Evolutionary conservation across 106 monocot species (phyloP).

Genomic region (Dendrobium chrysotoxum): DNA sequence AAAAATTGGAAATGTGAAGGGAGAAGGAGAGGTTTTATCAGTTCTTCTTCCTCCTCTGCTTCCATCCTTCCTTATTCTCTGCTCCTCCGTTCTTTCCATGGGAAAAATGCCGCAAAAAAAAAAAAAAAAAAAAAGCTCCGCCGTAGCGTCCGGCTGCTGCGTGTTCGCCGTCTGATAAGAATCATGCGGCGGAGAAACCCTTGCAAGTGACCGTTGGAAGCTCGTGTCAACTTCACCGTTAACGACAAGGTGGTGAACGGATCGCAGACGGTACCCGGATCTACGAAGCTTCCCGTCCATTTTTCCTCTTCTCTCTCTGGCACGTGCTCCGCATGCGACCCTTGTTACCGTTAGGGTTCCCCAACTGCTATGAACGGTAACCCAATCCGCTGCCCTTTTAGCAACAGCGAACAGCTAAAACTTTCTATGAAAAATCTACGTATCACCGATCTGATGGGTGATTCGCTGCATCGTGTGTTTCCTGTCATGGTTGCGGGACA

Average conservation of each 20-base stretch:
- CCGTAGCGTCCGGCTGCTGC: background rate
- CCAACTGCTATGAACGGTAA: background rate
- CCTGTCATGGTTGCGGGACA: background rate
- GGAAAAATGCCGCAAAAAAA: constrained; percentile 3
- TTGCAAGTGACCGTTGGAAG: constrained; percentile 21
- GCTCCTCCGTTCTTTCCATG: constrained; percentile 3
- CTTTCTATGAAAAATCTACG: background rate
- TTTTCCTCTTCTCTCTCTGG: background rate
- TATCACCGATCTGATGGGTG: background rate
- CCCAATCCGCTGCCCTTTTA: background rate
- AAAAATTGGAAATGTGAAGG: background rate
- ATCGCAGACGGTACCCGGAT: constrained; percentile 6
- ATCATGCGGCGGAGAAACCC: constrained; percentile 23
- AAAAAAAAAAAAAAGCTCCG: background rate
- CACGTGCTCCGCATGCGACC: constrained; percentile 17
- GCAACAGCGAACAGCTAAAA: background rate
- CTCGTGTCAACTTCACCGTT: constrained; percentile 36
- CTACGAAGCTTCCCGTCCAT: constrained; percentile 5
- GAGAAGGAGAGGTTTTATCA: constrained; percentile 4
- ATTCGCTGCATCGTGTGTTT: background rate
- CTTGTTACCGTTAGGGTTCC: constrained; percentile 19
- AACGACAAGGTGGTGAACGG: background rate
- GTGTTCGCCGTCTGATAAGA: constrained; percentile 18
- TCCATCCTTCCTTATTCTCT: background rate
- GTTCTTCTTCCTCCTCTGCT: constrained; percentile 8